phyloP scores from a whole-genome alignment of 2,329 filamentous ascomycete species.

The Kalaharituber pfeilii region DNA sequence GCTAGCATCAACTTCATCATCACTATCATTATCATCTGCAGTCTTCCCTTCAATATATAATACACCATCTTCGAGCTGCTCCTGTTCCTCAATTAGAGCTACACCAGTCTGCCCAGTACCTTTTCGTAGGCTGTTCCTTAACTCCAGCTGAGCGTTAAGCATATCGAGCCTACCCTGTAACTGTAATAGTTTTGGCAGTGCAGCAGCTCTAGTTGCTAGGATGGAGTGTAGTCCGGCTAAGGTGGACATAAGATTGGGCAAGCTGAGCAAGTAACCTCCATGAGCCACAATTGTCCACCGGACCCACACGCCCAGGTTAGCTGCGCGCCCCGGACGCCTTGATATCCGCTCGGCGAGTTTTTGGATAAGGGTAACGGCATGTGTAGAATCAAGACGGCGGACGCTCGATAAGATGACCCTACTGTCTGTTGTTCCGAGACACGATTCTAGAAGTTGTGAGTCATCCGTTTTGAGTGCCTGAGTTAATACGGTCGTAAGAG shows the following conservation, averaged over 20 bases:
- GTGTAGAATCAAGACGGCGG: slow-evolving; percentile 68
- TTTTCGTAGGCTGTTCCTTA: slow-evolving; percentile 50
- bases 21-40: slow-evolving; percentile 31
- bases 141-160: slow-evolving; percentile 72
- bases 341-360: slow-evolving; percentile 78
- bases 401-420: slow-evolving; percentile 73
- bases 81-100: slow-evolving; percentile 41
- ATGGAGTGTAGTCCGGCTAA: slow-evolving; percentile 69
- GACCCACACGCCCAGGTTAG: slow-evolving; percentile 83
- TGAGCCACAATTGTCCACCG: slow-evolving; percentile 89
- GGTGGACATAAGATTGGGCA: slow-evolving; percentile 64
- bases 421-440: slow-evolving; percentile 62
- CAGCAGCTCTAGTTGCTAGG: slow-evolving; percentile 67
- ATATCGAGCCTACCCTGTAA: slow-evolving; percentile 93
- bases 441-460: slow-evolving; percentile 73
- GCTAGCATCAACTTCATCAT: slow-evolving; percentile 27
- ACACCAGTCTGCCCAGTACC: slow-evolving; percentile 27
- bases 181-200: slow-evolving; percentile 62
- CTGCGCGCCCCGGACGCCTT: slow-evolving; percentile 70
- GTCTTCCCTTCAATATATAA: slow-evolving; percentile 79
- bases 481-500: slow-evolving; percentile 77
- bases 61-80: slow-evolving; percentile 44
- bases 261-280: slow-evolving; percentile 73
- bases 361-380: slow-evolving; percentile 61
- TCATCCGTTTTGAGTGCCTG: slow-evolving; percentile 91